Conservation (phyloP, 257 asterid genomes). For the Hygrophila difformis region DNA sequence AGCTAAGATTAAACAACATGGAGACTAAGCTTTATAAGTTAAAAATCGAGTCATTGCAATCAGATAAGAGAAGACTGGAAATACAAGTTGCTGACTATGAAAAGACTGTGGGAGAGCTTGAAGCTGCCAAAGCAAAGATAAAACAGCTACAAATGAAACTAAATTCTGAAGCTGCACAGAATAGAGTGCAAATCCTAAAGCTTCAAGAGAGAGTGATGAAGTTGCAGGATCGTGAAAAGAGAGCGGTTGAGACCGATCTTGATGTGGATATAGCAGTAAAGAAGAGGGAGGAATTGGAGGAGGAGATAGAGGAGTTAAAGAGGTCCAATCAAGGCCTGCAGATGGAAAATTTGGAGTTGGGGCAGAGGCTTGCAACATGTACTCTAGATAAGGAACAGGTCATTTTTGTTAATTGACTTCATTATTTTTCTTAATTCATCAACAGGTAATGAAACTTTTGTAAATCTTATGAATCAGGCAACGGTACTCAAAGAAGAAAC, state of each 20-base stretch:
- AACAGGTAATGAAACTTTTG: not conserved
- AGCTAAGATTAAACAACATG: too few species aligned
- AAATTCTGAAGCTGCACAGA: too few species aligned
- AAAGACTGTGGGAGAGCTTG: too few species aligned
- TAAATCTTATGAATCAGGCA: conserved; percentile 26
- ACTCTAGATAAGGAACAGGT: conserved; percentile 21
- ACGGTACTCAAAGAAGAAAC: conserved; percentile 48
- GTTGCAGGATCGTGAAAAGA: too few species aligned
- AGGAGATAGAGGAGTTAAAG: conserved; percentile 32
- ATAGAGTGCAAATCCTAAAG: too few species aligned
- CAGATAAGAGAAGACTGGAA: too few species aligned
- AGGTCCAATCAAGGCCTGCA: conserved; percentile 26
- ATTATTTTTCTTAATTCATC: not conserved
- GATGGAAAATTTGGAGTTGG: conserved; percentile 39
- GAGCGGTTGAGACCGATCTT: conserved; percentile 14
- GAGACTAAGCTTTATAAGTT: too few species aligned
- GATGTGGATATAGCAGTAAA: conserved; percentile 19
- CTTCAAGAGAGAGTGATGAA: too few species aligned
- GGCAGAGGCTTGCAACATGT: conserved; percentile 31
- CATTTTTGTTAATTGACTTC: not conserved
- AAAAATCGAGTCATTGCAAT: too few species aligned
- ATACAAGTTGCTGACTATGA: too few species aligned
- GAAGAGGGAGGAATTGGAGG: conserved; percentile 31
- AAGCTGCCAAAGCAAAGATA: too few species aligned
- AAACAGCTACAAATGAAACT: too few species aligned